These are phyloP conservation scores for Allantophomopsis lycopodina DNA, from an alignment of 2,329 filamentous ascomycete genomes.

Conservation along the genomic window DNA sequence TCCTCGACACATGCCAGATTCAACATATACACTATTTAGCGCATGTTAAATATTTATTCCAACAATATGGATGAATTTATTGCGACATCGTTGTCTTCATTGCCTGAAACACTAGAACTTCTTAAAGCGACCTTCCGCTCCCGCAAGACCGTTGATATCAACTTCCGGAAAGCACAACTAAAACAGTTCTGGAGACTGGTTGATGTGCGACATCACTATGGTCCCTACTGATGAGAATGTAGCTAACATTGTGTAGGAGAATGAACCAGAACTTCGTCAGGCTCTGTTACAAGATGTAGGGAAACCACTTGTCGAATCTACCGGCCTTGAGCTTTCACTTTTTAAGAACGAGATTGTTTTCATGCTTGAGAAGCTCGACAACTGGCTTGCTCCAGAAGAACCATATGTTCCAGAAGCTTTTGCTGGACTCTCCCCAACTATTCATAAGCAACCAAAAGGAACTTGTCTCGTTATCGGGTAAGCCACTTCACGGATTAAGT, in stretches of 20 bases:
- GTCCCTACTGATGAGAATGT: too few relatives aligned
- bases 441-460: slow-evolving; percentile 28
- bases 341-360: background rate
- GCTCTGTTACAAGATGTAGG: background rate
- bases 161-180: too few relatives aligned
- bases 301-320: background rate
- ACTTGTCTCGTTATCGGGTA: slow-evolving; percentile 26
- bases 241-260: background rate
- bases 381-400: background rate
- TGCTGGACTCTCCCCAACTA: background rate
- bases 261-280: background rate
- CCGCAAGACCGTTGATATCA: too few relatives aligned
- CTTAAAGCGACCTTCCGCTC: too few relatives aligned
- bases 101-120: too few relatives aligned
- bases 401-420: background rate
- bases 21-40: too few relatives aligned
- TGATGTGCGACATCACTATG: too few relatives aligned
- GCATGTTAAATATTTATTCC: too few relatives aligned
- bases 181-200: too few relatives aligned
- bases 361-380: background rate
- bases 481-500: background rate
- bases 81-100: too few relatives aligned
- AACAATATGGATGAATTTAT: too few relatives aligned
- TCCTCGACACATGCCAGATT: too few relatives aligned
- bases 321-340: background rate